Percentiles rank a stretch among this genome's conserved stretches.
phyloP scores from a whole-genome alignment of 495 filamentous ascomycete genomes.

The Talaromyces nanjingensis region DNA sequence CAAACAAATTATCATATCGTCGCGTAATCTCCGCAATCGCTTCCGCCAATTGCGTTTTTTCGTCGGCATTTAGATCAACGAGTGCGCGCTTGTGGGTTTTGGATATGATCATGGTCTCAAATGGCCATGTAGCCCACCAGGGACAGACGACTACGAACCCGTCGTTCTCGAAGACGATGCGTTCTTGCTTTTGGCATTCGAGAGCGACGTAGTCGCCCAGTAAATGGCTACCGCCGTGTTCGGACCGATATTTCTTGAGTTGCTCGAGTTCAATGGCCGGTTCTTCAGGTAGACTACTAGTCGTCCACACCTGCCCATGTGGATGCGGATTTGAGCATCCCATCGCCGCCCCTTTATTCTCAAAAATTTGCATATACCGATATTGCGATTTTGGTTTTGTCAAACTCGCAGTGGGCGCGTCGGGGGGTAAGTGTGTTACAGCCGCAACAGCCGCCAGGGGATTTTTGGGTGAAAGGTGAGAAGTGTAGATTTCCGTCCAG shows the following conservation, averaged over 20 bases:
- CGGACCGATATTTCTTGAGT: slow-evolving; percentile 63
- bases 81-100: slow-evolving; percentile 74
- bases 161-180: slow-evolving; percentile 80
- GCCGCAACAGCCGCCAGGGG: slow-evolving; percentile 49
- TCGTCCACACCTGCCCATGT: slow-evolving; percentile 95
- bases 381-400: slow-evolving; percentile 66
- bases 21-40: slow-evolving; percentile 78
- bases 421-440: slow-evolving; percentile 41
- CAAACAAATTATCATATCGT: slow-evolving; percentile 93
- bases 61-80: slow-evolving; percentile 65
- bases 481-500: slow-evolving; percentile 83
- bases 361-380: slow-evolving; percentile 98
- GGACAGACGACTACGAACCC: slow-evolving; percentile 81
- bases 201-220: slow-evolving; percentile 81
- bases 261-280: slow-evolving; percentile 70
- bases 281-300: slow-evolving; percentile 82
- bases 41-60: slow-evolving; percentile 68
- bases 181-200: slow-evolving; percentile 73
- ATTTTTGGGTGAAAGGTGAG: slow-evolving; percentile 66
- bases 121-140: slow-evolving; percentile 98
- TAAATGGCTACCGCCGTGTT: slow-evolving; percentile 65
- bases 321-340: slow-evolving; percentile 98
- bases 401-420: slow-evolving; percentile 35
- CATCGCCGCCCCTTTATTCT: slow-evolving; percentile 98
- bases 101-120: slow-evolving; percentile 86